Conservation (phyloP, 495 filamentous ascomycete genomes). For the Annulohypoxylon stygium region DNA sequence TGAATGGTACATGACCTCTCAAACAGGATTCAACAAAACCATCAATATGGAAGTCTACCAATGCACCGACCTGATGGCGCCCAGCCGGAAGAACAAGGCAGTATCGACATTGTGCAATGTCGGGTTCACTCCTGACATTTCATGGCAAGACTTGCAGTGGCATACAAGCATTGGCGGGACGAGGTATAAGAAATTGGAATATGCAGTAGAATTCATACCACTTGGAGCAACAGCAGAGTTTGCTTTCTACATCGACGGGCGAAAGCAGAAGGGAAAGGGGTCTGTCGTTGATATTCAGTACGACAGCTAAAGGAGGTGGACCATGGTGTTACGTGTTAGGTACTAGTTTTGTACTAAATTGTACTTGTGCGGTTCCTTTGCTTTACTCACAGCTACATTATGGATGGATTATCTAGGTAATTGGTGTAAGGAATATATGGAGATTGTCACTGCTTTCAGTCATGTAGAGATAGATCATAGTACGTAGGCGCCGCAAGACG, state of each 20-base stretch:
- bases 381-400: no score
- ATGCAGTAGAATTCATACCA: constrained; percentile 1
- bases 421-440: no score
- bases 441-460: no score
- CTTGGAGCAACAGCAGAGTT: constrained; percentile 7
- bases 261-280: constrained; percentile 10
- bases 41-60: neutral
- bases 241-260: neutral
- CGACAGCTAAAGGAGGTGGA: neutral
- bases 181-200: neutral
- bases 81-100: neutral
- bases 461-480: no score
- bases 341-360: no score
- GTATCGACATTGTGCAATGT: neutral
- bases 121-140: neutral
- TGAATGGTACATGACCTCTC: neutral
- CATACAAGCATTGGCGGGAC: neutral
- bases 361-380: no score
- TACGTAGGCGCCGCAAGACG: no score
- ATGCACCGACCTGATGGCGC: neutral
- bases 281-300: constrained; percentile 3
- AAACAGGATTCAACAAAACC: neutral
- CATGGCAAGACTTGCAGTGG: neutral
- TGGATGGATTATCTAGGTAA: no score
- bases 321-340: neutral